Evolutionary conservation across 352 stramenopile species (phyloP).

Genomic region (Sclerospora graminicola): DNA sequence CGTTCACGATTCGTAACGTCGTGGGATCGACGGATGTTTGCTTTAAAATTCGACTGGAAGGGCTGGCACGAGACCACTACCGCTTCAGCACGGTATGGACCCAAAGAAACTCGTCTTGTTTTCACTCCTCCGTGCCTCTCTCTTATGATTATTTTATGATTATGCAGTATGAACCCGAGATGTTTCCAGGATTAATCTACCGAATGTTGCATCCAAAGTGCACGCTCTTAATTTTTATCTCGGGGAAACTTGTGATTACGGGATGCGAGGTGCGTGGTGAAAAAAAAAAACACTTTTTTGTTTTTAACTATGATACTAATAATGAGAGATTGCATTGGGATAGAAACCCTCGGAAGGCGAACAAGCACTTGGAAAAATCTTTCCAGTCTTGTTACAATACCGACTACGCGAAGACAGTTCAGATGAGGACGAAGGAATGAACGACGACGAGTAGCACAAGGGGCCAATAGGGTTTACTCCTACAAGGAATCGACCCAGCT

Average conservation of each 20-base stretch:
- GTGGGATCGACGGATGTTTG: conserved; percentile 88
- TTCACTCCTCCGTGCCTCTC: neutral
- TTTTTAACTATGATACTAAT: conserved; percentile 1
- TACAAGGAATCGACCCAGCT: conserved; percentile 10
- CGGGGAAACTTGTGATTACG: conserved; percentile 96
- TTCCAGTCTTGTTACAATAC: conserved; percentile 43
- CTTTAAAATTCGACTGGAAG: conserved; percentile 72
- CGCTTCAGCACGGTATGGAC: conserved; percentile 56
- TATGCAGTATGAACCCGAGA: conserved; percentile 93
- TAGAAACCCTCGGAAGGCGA: conserved; percentile 24
- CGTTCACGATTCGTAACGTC: conserved; percentile 73
- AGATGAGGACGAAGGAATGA: conserved; percentile 3
- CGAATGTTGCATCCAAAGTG: conserved; percentile 93
- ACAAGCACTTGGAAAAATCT: conserved; percentile 45
- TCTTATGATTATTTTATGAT: neutral
- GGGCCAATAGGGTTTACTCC: no score
- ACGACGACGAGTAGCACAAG: conserved; percentile 14
- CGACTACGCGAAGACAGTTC: conserved; percentile 22
- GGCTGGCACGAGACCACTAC: conserved; percentile 41
- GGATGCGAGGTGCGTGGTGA: conserved; percentile 64
- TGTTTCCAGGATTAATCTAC: conserved; percentile 99
- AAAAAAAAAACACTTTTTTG: no score
- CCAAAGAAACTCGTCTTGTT: neutral
- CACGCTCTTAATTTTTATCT: conserved; percentile 99
- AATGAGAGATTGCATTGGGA: neutral